Evolutionary conservation across 2,329 filamentous ascomycete species (phyloP).

Genomic region (Arachnomyces sp.): DNA sequence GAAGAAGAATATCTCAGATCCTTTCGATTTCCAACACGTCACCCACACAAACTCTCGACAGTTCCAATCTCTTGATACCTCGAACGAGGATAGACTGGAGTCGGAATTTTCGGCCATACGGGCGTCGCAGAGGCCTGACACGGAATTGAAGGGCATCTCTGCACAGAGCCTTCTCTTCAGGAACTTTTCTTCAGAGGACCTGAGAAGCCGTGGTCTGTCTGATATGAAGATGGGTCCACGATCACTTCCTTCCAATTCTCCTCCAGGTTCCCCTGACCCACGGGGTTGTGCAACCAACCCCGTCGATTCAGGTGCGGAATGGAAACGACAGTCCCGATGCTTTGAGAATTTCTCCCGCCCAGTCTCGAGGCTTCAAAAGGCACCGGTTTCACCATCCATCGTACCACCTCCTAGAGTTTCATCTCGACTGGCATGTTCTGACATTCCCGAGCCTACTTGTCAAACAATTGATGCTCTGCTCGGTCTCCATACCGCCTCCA

Average conservation of each 20-base stretch:
- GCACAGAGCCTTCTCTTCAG: conserved; percentile 40
- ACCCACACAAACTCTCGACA: conserved; percentile 52
- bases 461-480: conserved; percentile 36
- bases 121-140: conserved; percentile 44
- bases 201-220: conserved; percentile 16
- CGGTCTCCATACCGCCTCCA: conserved; percentile 23
- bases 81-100: conserved; percentile 45
- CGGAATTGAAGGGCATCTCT: conserved; percentile 46
- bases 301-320: conserved; percentile 16
- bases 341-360: conserved; percentile 52
- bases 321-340: conserved; percentile 28
- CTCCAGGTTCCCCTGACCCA: conserved; percentile 25
- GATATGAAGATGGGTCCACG: conserved; percentile 17
- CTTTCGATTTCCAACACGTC: conserved; percentile 59
- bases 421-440: conserved; percentile 25
- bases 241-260: conserved; percentile 8
- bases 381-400: conserved; percentile 31
- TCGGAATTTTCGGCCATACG: conserved; percentile 48
- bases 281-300: conserved; percentile 21
- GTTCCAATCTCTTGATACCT: conserved; percentile 45
- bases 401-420: conserved; percentile 33
- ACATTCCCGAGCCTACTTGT: conserved; percentile 27
- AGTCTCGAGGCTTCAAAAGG: conserved; percentile 33
- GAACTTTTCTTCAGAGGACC: conserved; percentile 27
- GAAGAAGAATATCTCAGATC: conserved; percentile 51